Percentiles rank a stretch among this genome's conserved stretches.
Conservation (phyloP, 2,329 filamentous ascomycete genomes). For the Alternaria atra region DNA sequence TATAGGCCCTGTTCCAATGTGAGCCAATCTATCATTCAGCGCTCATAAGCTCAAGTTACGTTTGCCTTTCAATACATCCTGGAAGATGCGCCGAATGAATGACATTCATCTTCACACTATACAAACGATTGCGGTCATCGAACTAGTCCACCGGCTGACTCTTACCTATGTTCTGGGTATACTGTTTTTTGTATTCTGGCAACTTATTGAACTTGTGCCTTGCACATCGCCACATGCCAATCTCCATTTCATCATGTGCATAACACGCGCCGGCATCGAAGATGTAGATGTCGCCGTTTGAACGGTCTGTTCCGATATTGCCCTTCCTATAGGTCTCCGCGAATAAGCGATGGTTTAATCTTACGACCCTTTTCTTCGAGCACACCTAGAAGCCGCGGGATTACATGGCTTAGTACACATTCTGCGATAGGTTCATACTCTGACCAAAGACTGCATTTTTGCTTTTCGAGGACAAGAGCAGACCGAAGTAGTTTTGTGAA, state of each 20-base stretch:
- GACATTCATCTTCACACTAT: neutral
- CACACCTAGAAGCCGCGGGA: neutral
- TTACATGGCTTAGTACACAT: neutral
- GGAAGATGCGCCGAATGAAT: neutral
- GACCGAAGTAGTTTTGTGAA: neutral
- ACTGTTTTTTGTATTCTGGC: neutral
- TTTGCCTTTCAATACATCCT: too few species aligned
- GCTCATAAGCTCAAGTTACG: too few species aligned
- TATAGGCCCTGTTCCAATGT: neutral
- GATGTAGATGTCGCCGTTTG: neutral
- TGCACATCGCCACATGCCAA: neutral
- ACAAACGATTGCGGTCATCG: neutral
- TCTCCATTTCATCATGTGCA: neutral
- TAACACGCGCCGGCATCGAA: neutral
- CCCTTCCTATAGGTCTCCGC: neutral
- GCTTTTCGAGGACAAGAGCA: neutral
- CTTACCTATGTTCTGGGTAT: neutral
- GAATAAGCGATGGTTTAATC: neutral
- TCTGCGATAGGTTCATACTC: neutral
- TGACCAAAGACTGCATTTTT: neutral
- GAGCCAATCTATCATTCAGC: neutral
- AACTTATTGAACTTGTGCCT: neutral
- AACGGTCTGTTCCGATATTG: neutral
- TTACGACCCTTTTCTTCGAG: neutral
- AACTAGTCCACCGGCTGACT: neutral